A percentile compares a stretch with the other conserved stretches of the same genome.
Evolutionary conservation across 306 rosid genomes (phyloP).

Genomic region (Fragaria vesca): DNA sequence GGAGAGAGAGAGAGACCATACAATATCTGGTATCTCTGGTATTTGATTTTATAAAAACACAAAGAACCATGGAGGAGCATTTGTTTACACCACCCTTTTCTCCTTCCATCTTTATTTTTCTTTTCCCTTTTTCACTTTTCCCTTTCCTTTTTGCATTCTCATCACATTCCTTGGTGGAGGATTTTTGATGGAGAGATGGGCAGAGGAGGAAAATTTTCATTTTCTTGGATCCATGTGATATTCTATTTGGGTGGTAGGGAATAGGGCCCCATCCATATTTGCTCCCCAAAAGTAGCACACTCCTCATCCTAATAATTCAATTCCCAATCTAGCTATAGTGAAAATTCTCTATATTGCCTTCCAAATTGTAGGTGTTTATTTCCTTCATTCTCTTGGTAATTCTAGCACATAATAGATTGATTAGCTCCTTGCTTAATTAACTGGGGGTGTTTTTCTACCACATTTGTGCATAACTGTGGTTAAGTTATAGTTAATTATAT

Average conservation of each 20-base stretch:
- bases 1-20: constrained; percentile 6
- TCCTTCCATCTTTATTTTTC: constrained; percentile 3
- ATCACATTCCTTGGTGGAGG: constrained; percentile 41
- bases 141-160: background rate
- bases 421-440: background rate
- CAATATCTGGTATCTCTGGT: constrained; percentile 16
- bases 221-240: constrained; percentile 43
- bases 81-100: constrained; percentile 27
- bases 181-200: constrained; percentile 34
- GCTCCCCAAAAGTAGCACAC: constrained; percentile 96
- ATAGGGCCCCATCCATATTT: constrained; percentile 61
- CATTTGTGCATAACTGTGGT: background rate
- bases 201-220: constrained; percentile 7
- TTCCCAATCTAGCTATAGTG: constrained; percentile 22
- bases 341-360: background rate
- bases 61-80: background rate
- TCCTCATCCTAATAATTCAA: constrained; percentile 52
- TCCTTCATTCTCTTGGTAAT: constrained; percentile 8
- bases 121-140: constrained; percentile 3
- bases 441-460: background rate
- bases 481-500: background rate
- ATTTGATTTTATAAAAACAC: constrained; percentile 21
- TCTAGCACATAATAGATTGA: background rate
- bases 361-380: background rate
- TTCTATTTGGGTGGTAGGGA: constrained; percentile 47